A percentile compares a stretch with the other conserved stretches of the same genome.
Evolutionary conservation across 2,329 filamentous ascomycete genomes (phyloP).

Genomic region (Sarocladium strictum): DNA sequence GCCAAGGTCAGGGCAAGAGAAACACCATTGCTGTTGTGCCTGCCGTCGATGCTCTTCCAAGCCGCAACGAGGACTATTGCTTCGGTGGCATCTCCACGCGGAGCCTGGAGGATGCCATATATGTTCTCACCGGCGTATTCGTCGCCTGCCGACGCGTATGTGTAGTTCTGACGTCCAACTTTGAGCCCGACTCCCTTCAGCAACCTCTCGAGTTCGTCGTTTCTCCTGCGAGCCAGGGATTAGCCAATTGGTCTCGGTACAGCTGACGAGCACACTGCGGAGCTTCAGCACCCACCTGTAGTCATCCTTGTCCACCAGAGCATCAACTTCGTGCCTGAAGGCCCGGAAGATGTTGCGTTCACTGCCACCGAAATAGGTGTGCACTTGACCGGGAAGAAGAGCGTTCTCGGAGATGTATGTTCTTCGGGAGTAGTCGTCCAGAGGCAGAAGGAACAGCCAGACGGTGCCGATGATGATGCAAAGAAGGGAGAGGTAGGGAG

Average conservation of each 20-base stretch:
- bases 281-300: conserved; percentile 36
- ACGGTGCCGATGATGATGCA: conserved; percentile 79
- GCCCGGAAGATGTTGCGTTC: conserved; percentile 93
- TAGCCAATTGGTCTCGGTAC: neutral
- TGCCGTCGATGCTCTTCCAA: conserved; percentile 75
- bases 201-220: conserved; percentile 68
- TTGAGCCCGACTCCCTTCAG: conserved; percentile 78
- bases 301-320: conserved; percentile 48
- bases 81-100: conserved; percentile 92
- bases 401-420: conserved; percentile 99
- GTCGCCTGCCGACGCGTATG: conserved; percentile 72
- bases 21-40: conserved; percentile 81
- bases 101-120: conserved; percentile 89
- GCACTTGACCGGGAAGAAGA: conserved; percentile 88
- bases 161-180: conserved; percentile 80
- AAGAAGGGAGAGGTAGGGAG: conserved; percentile 79
- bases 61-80: conserved; percentile 89
- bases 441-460: conserved; percentile 85
- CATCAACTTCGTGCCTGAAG: conserved; percentile 77
- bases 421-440: conserved; percentile 82
- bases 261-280: neutral
- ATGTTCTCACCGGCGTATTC: conserved; percentile 78
- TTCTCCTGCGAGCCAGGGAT: conserved; percentile 37
- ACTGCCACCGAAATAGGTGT: conserved; percentile 94
- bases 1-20: conserved; percentile 80